phyloP scores from a whole-genome alignment of 2,329 filamentous ascomycete genomes.

The Phaeosphaeria sp. region DNA sequence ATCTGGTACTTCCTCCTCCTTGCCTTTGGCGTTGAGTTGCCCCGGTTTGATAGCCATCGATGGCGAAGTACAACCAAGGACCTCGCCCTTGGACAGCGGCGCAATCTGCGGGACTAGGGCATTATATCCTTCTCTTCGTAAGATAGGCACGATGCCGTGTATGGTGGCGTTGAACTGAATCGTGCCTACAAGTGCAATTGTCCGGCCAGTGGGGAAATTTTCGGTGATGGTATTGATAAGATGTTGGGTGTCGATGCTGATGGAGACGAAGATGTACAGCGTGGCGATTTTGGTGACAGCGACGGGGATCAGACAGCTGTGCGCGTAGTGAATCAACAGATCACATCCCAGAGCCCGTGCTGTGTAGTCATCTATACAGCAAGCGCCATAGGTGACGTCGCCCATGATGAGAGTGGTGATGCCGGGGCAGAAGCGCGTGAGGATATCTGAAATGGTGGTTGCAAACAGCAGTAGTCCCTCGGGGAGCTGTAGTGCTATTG shows the following conservation, averaged over 20 bases:
- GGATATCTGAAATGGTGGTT: slow-evolving; percentile 95
- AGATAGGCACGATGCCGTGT: slow-evolving; percentile 77
- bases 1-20: slow-evolving; percentile 59
- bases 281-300: slow-evolving; percentile 97
- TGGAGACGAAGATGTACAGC: slow-evolving; percentile 97
- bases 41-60: slow-evolving; percentile 44
- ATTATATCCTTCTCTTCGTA: slow-evolving; percentile 84
- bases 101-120: slow-evolving; percentile 91
- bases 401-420: slow-evolving; percentile 98
- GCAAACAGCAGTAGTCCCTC: slow-evolving; percentile 95
- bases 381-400: slow-evolving; percentile 97
- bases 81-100: slow-evolving; percentile 92
- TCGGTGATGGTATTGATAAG: slow-evolving; percentile 84
- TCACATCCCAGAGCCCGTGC: slow-evolving; percentile 93
- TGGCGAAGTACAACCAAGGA: slow-evolving; percentile 95
- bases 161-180: slow-evolving; percentile 99
- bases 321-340: slow-evolving; percentile 93
- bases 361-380: slow-evolving; percentile 98
- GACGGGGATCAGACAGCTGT: slow-evolving; percentile 94
- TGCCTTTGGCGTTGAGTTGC: slow-evolving; percentile 55
- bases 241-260: slow-evolving; percentile 90
- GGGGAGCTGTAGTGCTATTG: slow-evolving; percentile 94
- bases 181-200: slow-evolving; percentile 90
- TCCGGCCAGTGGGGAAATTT: slow-evolving; percentile 86
- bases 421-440: slow-evolving; percentile 91